Percentiles rank a stretch among this genome's conserved stretches.
phyloP scores from a whole-genome alignment of 2,329 filamentous ascomycete species.

The Scolecobasidium constrictum region DNA sequence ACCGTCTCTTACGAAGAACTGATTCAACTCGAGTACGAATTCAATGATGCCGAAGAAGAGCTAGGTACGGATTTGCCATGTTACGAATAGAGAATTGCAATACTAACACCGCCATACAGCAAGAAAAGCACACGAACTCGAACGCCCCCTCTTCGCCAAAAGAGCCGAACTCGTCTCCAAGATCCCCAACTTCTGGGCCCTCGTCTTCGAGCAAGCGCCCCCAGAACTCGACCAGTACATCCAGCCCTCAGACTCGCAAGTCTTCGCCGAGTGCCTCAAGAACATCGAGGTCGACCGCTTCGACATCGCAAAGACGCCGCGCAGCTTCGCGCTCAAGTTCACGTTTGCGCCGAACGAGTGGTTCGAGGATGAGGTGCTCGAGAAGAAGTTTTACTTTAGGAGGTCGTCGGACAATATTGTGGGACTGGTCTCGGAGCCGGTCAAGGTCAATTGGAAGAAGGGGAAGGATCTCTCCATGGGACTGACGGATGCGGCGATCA shows the following conservation, averaged over 20 bases:
- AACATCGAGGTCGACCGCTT: constrained; percentile 67
- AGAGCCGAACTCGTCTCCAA: constrained; percentile 58
- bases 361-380: constrained; percentile 66
- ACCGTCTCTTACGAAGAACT: constrained; percentile 63
- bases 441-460: constrained; percentile 66
- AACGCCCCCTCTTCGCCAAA: constrained; percentile 62
- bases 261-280: constrained; percentile 59
- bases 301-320: constrained; percentile 63
- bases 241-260: constrained; percentile 63
- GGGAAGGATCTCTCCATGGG: constrained; percentile 77
- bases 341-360: constrained; percentile 67
- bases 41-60: constrained; percentile 72
- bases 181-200: constrained; percentile 88
- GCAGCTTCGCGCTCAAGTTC: constrained; percentile 56
- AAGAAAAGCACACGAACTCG: constrained; percentile 59
- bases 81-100: background rate
- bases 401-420: constrained; percentile 56
- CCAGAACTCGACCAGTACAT: constrained; percentile 82
- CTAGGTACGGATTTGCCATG: constrained; percentile 52
- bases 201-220: constrained; percentile 80
- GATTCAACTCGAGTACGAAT: constrained; percentile 68
- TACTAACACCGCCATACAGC: constrained; percentile 38
- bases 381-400: constrained; percentile 90
- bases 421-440: constrained; percentile 78
- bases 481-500: constrained; percentile 60